phyloP scores from a whole-genome alignment of 192 early-diverging fungal species.

The Backusella mclennaniae region DNA sequence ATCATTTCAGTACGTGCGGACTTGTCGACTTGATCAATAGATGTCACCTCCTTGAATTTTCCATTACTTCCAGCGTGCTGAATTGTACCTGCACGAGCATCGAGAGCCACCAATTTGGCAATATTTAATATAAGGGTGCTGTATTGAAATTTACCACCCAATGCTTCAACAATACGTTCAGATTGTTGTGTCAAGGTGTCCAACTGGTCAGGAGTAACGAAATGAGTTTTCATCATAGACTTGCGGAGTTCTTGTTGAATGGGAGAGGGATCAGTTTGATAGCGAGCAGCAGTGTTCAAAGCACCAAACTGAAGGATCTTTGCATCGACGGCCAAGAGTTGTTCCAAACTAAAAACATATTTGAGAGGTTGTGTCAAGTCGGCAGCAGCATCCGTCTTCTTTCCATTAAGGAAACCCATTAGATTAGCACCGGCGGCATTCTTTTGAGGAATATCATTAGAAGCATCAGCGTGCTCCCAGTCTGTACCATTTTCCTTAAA shows the following conservation, averaged over 20 bases:
- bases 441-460: background rate
- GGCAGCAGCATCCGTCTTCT: background rate
- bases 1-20: background rate
- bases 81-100: conserved; percentile 8
- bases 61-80: background rate
- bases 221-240: background rate
- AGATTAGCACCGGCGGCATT: background rate
- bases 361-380: conserved; percentile 6
- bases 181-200: background rate
- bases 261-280: background rate
- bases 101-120: background rate
- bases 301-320: conserved; percentile 22
- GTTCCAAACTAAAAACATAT: background rate
- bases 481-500: conserved; percentile 11
- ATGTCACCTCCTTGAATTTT: background rate
- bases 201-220: conserved; percentile 12
- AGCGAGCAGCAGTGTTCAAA: background rate
- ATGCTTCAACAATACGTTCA: background rate
- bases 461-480: conserved; percentile 10
- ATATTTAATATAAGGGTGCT: conserved; percentile 16
- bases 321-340: background rate
- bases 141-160: conserved; percentile 14
- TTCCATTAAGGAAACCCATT: background rate
- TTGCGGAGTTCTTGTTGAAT: background rate
- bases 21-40: background rate